Evolutionary conservation across 257 asterid genomes (phyloP).

Genomic region (Salvia hispanica): DNA sequence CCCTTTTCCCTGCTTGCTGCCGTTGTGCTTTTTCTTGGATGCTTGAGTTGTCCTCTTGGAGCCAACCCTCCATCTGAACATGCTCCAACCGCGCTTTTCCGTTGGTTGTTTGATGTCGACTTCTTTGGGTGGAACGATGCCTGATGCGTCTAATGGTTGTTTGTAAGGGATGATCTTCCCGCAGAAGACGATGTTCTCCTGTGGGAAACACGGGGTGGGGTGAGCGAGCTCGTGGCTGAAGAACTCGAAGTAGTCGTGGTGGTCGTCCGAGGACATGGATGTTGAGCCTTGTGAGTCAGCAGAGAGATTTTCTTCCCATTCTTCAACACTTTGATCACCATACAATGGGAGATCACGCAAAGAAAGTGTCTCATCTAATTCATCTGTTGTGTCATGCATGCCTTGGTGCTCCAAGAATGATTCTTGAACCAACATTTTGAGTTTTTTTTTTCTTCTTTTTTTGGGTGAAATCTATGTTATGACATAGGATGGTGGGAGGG

Average conservation of each 20-base stretch:
- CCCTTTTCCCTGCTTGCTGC: conserved; percentile 29
- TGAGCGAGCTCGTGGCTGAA: conserved; percentile 42
- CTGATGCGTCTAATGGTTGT: conserved; percentile 32
- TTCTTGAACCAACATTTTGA: conserved; percentile 31
- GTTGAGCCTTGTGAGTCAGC: conserved; percentile 51
- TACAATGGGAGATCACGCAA: conserved; percentile 60
- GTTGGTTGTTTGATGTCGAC: conserved; percentile 25
- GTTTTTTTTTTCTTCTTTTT: not conserved
- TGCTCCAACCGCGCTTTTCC: conserved; percentile 25
- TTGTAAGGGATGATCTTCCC: conserved; percentile 57
- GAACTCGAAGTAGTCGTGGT: conserved; percentile 48
- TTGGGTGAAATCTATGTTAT: conserved; percentile 28
- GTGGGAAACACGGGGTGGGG: conserved; percentile 33
- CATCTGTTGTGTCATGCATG: conserved; percentile 39
- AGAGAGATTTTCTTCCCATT: conserved; percentile 42
- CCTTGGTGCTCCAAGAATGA: conserved; percentile 28
- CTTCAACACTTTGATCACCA: conserved; percentile 30
- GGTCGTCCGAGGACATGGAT: conserved; percentile 44
- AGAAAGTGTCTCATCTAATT: conserved; percentile 67
- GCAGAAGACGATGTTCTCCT: conserved; percentile 62
- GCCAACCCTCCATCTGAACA: conserved; percentile 31
- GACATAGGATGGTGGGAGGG: not conserved
- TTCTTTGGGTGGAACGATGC: conserved; percentile 9
- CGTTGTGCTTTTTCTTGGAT: conserved; percentile 24
- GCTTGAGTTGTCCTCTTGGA: conserved; percentile 19